Conservation (phyloP, 1,139 yeast genomes). For the Saccharomycopsis hybrid region DNA sequence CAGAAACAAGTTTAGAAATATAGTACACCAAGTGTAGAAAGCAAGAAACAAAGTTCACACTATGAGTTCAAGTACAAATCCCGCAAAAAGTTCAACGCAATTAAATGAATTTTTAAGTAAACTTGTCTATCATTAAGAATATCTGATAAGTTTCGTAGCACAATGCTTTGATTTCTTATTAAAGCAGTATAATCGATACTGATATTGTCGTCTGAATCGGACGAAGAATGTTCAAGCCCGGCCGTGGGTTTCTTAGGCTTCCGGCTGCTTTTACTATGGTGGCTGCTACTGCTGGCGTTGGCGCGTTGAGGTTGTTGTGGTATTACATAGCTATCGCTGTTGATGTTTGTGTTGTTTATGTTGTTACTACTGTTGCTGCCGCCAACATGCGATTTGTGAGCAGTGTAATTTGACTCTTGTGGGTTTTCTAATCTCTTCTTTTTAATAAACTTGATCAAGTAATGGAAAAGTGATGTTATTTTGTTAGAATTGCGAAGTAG, state of each 20-base stretch:
- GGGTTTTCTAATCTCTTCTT: constrained; percentile 1
- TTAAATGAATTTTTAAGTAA: constrained; percentile 17
- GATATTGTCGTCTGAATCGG: background rate
- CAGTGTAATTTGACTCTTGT: background rate
- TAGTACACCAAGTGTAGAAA: too few species aligned
- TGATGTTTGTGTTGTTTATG: too few species aligned
- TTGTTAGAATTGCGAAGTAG: constrained; percentile 11
- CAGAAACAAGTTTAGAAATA: too few species aligned
- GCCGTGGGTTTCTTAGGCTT: background rate
- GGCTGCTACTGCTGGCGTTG: background rate
- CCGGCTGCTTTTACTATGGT: background rate
- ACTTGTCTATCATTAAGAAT: constrained; percentile 17
- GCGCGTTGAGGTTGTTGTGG: background rate
- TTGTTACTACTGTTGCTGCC: too few species aligned
- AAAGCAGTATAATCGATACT: constrained; percentile 4
- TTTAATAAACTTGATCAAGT: constrained; percentile 11
- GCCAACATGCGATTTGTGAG: too few species aligned
- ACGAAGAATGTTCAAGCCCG: background rate
- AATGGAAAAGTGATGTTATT: constrained; percentile 14
- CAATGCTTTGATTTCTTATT: constrained; percentile 14
- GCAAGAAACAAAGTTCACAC: too few species aligned
- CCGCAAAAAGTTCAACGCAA: constrained; percentile 13
- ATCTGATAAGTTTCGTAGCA: constrained; percentile 16
- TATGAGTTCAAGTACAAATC: too few species aligned
- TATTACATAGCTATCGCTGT: too few species aligned